Base-by-base conservation (phyloP, 768 basidiomycete species). In the Lactarius evosmus region DNA sequence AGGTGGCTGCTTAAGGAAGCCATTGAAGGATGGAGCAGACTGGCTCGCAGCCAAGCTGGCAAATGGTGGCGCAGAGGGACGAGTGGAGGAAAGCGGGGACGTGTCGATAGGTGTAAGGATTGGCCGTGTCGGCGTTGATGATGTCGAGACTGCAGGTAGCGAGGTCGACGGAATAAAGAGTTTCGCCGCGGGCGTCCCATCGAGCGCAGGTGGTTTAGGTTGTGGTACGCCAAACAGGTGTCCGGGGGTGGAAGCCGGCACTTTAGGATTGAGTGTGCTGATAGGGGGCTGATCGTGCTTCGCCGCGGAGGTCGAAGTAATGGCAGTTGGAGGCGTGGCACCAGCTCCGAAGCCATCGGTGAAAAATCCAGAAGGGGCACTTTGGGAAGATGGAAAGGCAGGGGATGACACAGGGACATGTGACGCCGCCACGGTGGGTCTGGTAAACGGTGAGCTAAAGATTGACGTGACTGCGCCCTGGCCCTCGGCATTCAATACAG, bases 221-320 rank as follows among this genome's bases (percentile, higher is more conserved):
- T 70, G 67, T 9, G 69, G 59, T 5, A 9, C 51, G 38, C 25
- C 60, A 44, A 40, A 69, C 57, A 5, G 60, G 56, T 62, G 51
- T 22, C 27, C 58, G 19, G 71, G 41, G 60, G 70, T 14, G 67
- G 69, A 70, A 7, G 68, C 25, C 14, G 65, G 38, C 3, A 67
- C 71, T 4, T 64, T 53, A 27, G 69, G 69, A 32, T 69, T 67
- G 3, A 68, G 58, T 3, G 58, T 41, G 29, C 41, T 33, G 3
- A 60, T 32, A 1, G 44, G 34, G 22, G 60, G n/a, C 40, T 36
- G 55, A 41, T 52, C 57, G 29, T 25, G 46, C 44, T 57, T 34
- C 36, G 58, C 56, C 11, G 56, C 41, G 60, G 63, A 60, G 14
- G 56, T 27, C 5, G 66, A 29, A 11, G 55, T 50, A 64, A 60